phyloP scores from a whole-genome alignment of 2,329 filamentous ascomycete genomes.

The Pseudogymnoascus pannorum region DNA sequence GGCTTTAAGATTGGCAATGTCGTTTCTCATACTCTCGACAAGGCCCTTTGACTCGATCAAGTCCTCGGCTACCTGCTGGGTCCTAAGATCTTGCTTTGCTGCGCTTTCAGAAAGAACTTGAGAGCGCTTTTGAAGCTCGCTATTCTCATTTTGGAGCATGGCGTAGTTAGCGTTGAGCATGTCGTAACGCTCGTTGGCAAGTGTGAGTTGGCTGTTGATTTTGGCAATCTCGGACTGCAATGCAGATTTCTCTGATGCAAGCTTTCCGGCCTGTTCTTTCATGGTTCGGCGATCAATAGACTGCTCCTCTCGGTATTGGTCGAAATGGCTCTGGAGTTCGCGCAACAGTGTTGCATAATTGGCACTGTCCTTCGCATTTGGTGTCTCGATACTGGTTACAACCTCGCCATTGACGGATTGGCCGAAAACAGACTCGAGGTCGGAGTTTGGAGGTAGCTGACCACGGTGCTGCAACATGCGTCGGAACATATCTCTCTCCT shows the following conservation, averaged over 20 bases:
- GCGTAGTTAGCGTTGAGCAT: constrained; percentile 85
- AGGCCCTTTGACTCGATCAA: constrained; percentile 77
- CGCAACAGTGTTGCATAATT: constrained; percentile 73
- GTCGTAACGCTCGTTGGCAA: constrained; percentile 77
- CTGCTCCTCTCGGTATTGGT: constrained; percentile 81
- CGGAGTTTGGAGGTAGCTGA: constrained; percentile 48
- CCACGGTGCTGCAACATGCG: constrained; percentile 79
- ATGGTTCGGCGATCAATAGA: constrained; percentile 72
- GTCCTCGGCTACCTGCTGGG: constrained; percentile 88
- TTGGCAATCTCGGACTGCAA: constrained; percentile 78
- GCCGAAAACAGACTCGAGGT: constrained; percentile 63
- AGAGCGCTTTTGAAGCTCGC: constrained; percentile 76
- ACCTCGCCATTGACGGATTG: constrained; percentile 59
- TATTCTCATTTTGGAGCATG: constrained; percentile 77
- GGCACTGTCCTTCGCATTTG: constrained; percentile 49
- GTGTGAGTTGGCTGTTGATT: constrained; percentile 69
- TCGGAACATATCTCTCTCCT: constrained; percentile 95
- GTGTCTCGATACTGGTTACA: constrained; percentile 47
- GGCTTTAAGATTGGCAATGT: constrained; percentile 86
- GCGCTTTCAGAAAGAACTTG: constrained; percentile 71
- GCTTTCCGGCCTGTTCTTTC: constrained; percentile 73
- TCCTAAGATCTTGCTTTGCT: constrained; percentile 82
- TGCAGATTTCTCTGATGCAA: constrained; percentile 74
- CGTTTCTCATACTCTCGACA: constrained; percentile 79
- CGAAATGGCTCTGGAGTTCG: constrained; percentile 83